A percentile compares a stretch with the other conserved stretches of the same genome.
Evolutionary conservation across 164 flowering plant species (phyloP).

Genomic region (Akebia trifoliata): DNA sequence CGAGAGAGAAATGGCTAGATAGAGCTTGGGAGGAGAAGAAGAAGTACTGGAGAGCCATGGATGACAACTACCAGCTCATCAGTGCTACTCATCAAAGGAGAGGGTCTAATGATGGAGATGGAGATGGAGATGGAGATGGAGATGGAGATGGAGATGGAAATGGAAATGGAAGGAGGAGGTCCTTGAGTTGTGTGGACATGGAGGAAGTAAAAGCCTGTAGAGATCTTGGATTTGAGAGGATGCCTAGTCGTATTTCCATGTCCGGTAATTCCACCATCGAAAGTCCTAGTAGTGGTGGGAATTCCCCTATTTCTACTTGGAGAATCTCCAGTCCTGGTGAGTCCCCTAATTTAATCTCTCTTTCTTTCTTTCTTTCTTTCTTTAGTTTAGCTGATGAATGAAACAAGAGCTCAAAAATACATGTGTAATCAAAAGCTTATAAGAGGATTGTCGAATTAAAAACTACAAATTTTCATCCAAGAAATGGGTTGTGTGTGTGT

Average conservation of each 20-base stretch:
- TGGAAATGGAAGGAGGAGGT: slow-evolving; percentile 49
- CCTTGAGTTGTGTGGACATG: slow-evolving; percentile 53
- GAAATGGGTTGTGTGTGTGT: too few species aligned
- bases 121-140: not conserved
- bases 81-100: not conserved
- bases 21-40: slow-evolving; percentile 14
- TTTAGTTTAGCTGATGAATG: not conserved
- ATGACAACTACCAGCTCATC: not conserved
- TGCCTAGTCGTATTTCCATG: not conserved
- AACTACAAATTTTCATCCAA: too few species aligned
- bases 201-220: slow-evolving; percentile 71
- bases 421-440: too few species aligned
- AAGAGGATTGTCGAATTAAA: too few species aligned
- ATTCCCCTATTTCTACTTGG: slow-evolving; percentile 56
- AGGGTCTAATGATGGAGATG: not conserved
- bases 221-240: slow-evolving; percentile 66
- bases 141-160: slow-evolving; percentile 16
- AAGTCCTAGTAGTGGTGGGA: slow-evolving; percentile 9
- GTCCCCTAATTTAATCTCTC: not conserved
- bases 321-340: slow-evolving; percentile 69
- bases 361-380: not conserved
- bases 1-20: slow-evolving; percentile 23
- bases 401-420: too few species aligned
- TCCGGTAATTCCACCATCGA: slow-evolving; percentile 20
- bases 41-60: not conserved